Conservation (phyloP, 768 basidiomycete species). For the Leccinum subgranulosum region DNA sequence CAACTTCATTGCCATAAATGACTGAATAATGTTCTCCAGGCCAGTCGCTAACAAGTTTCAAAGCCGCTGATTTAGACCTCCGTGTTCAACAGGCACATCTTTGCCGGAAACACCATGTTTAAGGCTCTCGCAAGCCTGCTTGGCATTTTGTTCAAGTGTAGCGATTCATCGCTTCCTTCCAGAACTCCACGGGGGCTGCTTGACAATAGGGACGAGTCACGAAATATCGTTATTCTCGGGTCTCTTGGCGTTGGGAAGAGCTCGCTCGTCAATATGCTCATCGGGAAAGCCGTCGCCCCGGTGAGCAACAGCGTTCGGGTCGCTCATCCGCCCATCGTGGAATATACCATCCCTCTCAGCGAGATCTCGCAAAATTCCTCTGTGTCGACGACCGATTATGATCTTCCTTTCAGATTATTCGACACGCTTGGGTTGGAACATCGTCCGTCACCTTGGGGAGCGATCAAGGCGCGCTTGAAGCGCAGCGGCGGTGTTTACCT, state of each 20-base stretch:
- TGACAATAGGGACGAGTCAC: background rate
- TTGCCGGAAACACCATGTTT: background rate
- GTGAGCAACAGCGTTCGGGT: constrained; percentile 23
- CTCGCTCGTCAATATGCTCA: constrained; percentile 39
- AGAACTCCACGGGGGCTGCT: constrained; percentile 3
- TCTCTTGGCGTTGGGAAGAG: constrained; percentile 36
- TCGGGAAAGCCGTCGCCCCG: constrained; percentile 21
- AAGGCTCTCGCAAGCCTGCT: background rate
- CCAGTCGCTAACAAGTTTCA: background rate
- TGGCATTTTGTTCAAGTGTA: background rate
- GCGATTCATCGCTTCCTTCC: background rate
- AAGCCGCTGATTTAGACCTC: background rate
- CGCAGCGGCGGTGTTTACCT: constrained; percentile 19
- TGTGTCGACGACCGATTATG: background rate
- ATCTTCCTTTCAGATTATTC: constrained; percentile 9
- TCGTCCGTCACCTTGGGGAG: constrained; percentile 11
- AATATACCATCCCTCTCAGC: constrained; percentile 7
- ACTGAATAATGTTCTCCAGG: background rate
- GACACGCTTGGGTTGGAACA: constrained; percentile 22
- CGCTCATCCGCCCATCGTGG: constrained; percentile 11
- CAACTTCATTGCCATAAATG: background rate
- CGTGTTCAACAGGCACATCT: background rate
- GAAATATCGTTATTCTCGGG: constrained; percentile 22
- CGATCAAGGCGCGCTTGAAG: constrained; percentile 13
- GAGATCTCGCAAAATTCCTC: background rate